These are phyloP conservation scores for Tetragonia tetragonoides DNA, from an alignment of 148 eudicot species.

Conservation along the genomic window DNA sequence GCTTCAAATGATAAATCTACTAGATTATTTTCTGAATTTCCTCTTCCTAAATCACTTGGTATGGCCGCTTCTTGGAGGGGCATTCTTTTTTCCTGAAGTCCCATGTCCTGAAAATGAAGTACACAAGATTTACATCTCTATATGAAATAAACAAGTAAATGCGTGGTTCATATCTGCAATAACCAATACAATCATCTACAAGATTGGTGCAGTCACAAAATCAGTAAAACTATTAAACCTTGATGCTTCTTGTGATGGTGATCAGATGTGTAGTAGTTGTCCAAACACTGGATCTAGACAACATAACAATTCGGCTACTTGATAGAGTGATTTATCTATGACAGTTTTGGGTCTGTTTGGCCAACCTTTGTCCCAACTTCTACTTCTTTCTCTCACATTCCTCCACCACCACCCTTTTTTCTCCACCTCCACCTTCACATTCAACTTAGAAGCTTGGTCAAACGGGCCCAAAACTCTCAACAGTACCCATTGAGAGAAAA, in stretches of 20 bases:
- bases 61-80: conserved; percentile 27
- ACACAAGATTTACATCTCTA: neutral
- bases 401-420: too few species aligned
- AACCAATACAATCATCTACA: neutral
- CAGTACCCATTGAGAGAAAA: too few species aligned
- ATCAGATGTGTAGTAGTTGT: neutral
- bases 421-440: too few species aligned
- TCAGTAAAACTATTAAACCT: neutral
- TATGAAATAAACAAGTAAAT: neutral
- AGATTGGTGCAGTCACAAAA: neutral
- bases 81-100: conserved; percentile 26
- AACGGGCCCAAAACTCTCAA: too few species aligned
- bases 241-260: neutral
- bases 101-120: conserved; percentile 39
- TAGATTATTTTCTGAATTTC: conserved; percentile 23
- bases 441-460: too few species aligned
- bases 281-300: neutral
- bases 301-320: neutral
- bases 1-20: conserved; percentile 37
- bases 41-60: conserved; percentile 33
- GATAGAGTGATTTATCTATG: neutral
- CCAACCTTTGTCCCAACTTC: too few species aligned
- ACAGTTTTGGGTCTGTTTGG: neutral
- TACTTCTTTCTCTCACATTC: too few species aligned
- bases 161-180: neutral